A percentile compares a stretch with the other conserved stretches of the same genome.
Conservation (phyloP, 2,329 filamentous ascomycete genomes). For the Fusarium protoensiforme region DNA sequence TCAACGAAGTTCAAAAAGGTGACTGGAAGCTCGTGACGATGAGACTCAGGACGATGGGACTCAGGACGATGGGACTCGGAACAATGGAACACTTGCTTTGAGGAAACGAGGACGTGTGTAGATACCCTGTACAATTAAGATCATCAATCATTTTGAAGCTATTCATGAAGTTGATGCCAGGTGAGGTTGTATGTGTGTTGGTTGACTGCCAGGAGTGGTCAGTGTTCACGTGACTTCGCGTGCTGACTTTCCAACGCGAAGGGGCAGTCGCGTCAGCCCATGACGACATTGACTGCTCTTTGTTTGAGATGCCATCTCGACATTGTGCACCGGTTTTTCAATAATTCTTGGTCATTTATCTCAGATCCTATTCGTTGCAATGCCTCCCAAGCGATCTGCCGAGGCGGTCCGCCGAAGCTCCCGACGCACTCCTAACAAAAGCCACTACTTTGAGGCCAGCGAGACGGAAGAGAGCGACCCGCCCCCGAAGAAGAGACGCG, state of each 20-base stretch:
- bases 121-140: conserved; percentile 3
- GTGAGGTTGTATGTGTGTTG: background rate
- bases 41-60: background rate
- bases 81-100: background rate
- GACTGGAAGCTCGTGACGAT: background rate
- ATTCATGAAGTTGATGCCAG: background rate
- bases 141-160: background rate
- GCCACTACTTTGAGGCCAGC: conserved; percentile 61
- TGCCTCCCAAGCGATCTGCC: conserved; percentile 55
- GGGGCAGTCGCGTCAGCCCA: conserved; percentile 32
- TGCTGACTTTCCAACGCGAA: conserved; percentile 29
- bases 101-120: background rate
- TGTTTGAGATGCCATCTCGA: background rate
- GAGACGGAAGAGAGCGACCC: conserved; percentile 37
- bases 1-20: background rate
- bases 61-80: background rate
- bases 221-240: conserved; percentile 43
- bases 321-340: background rate
- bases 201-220: background rate
- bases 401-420: conserved; percentile 57
- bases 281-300: conserved; percentile 38
- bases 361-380: conserved; percentile 18
- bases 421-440: conserved; percentile 60
- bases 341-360: background rate
- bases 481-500: conserved; percentile 44